Evolutionary conservation across 306 rosid species (phyloP), one percentile per base, ranked within the genome.

Genomic region (Hylodesmum podocarpum): DNA sequence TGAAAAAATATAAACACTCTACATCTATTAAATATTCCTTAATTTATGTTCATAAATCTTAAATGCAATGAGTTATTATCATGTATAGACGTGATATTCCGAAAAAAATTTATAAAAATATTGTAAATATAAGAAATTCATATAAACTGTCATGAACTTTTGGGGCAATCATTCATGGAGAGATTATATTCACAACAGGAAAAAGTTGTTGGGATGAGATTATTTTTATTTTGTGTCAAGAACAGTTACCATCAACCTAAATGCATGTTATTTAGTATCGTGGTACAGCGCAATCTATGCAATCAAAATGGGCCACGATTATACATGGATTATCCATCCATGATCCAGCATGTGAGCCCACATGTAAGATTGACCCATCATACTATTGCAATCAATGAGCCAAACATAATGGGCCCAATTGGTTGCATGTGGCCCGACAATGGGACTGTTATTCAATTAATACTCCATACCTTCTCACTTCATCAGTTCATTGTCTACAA

Each of bases 321-420:
- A 33, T 1, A 12, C 16, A 44, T 18, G 4, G 6, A 36, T 72
- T 73, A 83, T 84, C 75, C 77, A 71, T 58, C 67, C 77, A 71
- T 58, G 63, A 76, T 41, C 40, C 21, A 76, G 62, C 82, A 70
- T 22, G 78, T 7, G 76, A 79, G 81, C 84, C 85, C 87, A 83
- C 87, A 66, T 74, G 70, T 21, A 59, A 67, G 68, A 71, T 53
- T 44, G 85, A 78, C 73, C 81, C 40, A 55, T 69, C 78, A 44
- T 53, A 27, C 10, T 25, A 25, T 36, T 81, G 82, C 76, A 84
- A 75, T 75, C 40, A 80, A 77, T 80, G 0, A 31, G 31, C 24
- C 13, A 68, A 79, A 80, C 87, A 87, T 79, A 58, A 6, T 76
- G 91, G 83, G 37, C 70, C 76, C 87, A 78, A 59, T 47, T 57